Evolutionary conservation across 176 grass and related monocot genomes (phyloP), one percentile per base, ranked within the genome.

Genomic region (Cocos nucifera): DNA sequence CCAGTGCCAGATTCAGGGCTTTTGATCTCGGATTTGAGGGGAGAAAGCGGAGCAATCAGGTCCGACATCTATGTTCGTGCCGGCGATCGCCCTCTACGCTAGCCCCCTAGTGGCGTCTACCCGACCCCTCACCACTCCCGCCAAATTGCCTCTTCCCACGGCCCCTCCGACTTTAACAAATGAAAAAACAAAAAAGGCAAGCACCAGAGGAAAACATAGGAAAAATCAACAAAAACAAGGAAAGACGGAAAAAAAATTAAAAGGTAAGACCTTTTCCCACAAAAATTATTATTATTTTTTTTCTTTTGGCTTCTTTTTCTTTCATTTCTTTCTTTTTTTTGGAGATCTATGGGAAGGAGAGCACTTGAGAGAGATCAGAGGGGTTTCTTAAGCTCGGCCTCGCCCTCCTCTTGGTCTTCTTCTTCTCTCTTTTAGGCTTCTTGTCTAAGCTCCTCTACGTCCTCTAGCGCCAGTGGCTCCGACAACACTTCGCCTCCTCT

Each of bases 51-150:
- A 9, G 63, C n/a, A 49, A 22, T 75, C 49, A 6, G 15, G 65
- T 27, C 8, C 32, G 30, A 49, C 62, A 64, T 67, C 52, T 71
- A 95, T 95, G 81, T 73, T 73, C 24, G 84, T 84, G 57, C 78
- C 82, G 76, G 73, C 89, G 53, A 82, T 89, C 49, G 79, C 82
- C 62, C 73, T 95, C 67, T 85, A 82, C 70, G 78, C 80, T 21
- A 69, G 73, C 58, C 79, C 74, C 74, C 72, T 0, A 63, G 67
- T 17, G 73, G 69, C n/a, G 72, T 86, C 21, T 63, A 57, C 69
- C 29, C 69, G 2, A 25, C 56, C 9, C 17, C 56, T 20, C 70
- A 73, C 50, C 58, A 73, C 20, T 55, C 59, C 17, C 63, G 57
- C 59, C 70, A 73, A 18, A 73, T 73, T 51, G 18, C 58, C 27